phyloP scores from a whole-genome alignment of 169 alveolate species.

The Theileria parva region DNA sequence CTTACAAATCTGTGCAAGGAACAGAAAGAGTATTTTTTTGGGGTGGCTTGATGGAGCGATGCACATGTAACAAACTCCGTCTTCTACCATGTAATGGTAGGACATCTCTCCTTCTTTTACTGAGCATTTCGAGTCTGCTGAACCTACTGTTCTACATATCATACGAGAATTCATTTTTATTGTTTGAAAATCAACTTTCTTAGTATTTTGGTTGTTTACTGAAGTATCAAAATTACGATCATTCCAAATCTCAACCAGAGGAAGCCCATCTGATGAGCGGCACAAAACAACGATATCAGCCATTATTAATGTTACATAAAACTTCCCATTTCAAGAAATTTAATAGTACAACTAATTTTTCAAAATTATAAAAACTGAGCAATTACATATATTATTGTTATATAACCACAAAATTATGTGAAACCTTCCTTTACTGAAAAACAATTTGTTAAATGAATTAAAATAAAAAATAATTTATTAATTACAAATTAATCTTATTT shows the following conservation, averaged over 20 bases:
- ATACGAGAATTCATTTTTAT: constrained; percentile 60
- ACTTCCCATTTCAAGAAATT: neutral
- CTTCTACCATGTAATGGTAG: constrained; percentile 73
- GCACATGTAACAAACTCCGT: constrained; percentile 75
- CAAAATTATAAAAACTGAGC: constrained; percentile 1
- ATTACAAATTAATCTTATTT: neutral
- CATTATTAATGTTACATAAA: constrained; percentile 39
- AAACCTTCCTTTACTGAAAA: too few relatives aligned
- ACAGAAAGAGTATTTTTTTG: constrained; percentile 72
- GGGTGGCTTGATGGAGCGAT: constrained; percentile 67
- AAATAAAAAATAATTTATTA: too few relatives aligned
- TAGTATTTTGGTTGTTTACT: constrained; percentile 1
- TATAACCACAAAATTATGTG: neutral
- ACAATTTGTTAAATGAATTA: too few relatives aligned
- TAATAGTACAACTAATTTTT: neutral
- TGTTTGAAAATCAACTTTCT: constrained; percentile 20
- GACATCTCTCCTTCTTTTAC: constrained; percentile 49
- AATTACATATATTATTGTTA: neutral
- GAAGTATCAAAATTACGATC: constrained; percentile 13
- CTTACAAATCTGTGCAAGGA: constrained; percentile 71
- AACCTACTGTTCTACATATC: constrained; percentile 46
- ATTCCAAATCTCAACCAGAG: constrained; percentile 73
- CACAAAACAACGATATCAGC: constrained; percentile 74
- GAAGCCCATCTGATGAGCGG: constrained; percentile 77
- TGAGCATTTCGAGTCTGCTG: constrained; percentile 34